Evolutionary conservation across 2,329 filamentous ascomycete genomes (phyloP).

Genomic region (Sarocladiaceae sp.): DNA sequence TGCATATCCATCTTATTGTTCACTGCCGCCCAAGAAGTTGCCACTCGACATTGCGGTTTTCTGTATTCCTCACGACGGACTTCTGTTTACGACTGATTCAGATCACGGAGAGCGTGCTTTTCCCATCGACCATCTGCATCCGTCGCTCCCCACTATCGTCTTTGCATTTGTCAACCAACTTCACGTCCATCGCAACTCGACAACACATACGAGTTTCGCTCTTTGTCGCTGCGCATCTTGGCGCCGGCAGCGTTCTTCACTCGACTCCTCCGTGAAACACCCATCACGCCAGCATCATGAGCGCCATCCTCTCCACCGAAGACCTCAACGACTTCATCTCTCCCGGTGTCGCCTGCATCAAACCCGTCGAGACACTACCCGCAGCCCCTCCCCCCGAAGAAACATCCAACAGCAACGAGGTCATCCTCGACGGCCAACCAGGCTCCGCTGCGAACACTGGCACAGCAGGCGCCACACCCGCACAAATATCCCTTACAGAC

Average conservation of each 20-base stretch:
- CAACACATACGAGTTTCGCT: too few species aligned
- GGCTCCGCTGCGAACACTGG: conserved; percentile 40
- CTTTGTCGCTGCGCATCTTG: background rate
- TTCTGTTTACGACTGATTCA: too few species aligned
- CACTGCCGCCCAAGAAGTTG: too few species aligned
- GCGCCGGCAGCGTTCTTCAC: background rate
- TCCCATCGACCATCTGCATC: too few species aligned
- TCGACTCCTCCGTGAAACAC: background rate
- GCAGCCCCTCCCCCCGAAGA: conserved; percentile 32
- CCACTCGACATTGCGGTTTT: background rate
- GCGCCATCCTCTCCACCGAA: conserved; percentile 92
- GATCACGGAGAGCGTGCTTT: too few species aligned
- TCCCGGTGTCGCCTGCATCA: conserved; percentile 95
- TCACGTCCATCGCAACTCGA: too few species aligned
- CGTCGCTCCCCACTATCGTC: background rate
- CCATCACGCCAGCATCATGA: conserved; percentile 57
- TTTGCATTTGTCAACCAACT: too few species aligned
- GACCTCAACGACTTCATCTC: conserved; percentile 99
- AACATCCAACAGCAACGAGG: conserved; percentile 61
- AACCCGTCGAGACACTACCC: conserved; percentile 89
- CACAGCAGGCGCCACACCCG: conserved; percentile 54
- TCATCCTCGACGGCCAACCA: conserved; percentile 83
- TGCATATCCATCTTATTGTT: too few species aligned
- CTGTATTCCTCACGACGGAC: background rate
- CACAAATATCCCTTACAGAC: conserved; percentile 92